Evolutionary conservation across 148 eudicot species (phyloP), one percentile per base, ranked within the genome.

Genomic region (Gaultheria prostrata): DNA sequence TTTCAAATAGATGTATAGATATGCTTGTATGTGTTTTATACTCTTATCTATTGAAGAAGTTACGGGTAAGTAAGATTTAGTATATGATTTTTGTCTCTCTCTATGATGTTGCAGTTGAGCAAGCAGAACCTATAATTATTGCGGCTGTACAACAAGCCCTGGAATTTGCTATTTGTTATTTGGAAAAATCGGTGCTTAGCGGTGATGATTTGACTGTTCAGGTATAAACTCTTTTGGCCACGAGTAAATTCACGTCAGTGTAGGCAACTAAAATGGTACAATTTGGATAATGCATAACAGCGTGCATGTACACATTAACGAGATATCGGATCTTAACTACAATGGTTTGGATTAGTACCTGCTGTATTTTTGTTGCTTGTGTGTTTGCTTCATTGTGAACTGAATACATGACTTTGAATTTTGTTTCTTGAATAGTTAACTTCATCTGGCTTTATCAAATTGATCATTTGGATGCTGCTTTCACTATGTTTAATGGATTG

Each of bases 161-260:
- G 82, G 95, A 97, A 87, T 93, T 95, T 74, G 94, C 94, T n/a
- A 78, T 93, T 85, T 90, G 92, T 83, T 92, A 85, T 83, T 87
- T 97, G 92, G 99, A 97, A 88, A 93, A 92, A 85, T 90, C 87
- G 33, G 79, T 84, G 21, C 8, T 83, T 43, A 80, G 65, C 26
- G 70, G 86, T 53, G 99, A 95, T 56, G 96, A 93, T 77, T 85
- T 83, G 53, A 92, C 85, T 81, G 81, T 92, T 84, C 99, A 93
- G 98, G 99, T 97, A 80, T 83, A 88, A 87, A 51, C 21, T 79
- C 76, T 2, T 33, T 67, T 80, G 70, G 76, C 65, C n/a, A 53
- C 33, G 69, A 24, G 3, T 78, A 39, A 3, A 81, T 15, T 33
- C 51, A 49, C 24, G 30, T 28, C 33, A 1, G 26, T 28, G 78